Conservation (phyloP, 441 rosid genomes). For the Pelargonium citronellum region DNA sequence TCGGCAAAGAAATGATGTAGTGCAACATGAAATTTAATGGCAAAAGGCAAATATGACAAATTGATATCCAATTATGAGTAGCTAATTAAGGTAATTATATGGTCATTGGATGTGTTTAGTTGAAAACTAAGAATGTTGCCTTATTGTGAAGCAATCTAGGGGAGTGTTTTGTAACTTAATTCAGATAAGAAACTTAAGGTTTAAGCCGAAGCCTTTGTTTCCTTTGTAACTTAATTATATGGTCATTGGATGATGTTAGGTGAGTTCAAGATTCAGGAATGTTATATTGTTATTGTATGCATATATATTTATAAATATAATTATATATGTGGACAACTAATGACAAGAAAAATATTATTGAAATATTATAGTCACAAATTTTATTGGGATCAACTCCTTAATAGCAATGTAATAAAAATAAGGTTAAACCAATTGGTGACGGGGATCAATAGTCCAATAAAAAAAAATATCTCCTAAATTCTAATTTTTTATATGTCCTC, state of each 20-base stretch:
- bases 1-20: background rate
- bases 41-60: background rate
- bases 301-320: too few relatives aligned
- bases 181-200: background rate
- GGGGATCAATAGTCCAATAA: too few relatives aligned
- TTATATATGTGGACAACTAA: too few relatives aligned
- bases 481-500: too few relatives aligned
- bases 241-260: background rate
- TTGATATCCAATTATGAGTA: background rate
- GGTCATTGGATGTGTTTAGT: background rate
- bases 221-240: background rate
- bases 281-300: background rate
- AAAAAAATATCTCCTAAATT: too few relatives aligned
- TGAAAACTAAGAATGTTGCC: background rate
- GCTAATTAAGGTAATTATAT: background rate
- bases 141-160: background rate
- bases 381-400: too few relatives aligned
- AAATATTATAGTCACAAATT: too few relatives aligned
- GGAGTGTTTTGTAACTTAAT: background rate
- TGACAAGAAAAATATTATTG: too few relatives aligned
- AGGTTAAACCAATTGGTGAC: too few relatives aligned
- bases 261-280: background rate
- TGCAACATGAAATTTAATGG: background rate
- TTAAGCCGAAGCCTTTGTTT: background rate
- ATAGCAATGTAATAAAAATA: too few relatives aligned